phyloP scores from a whole-genome alignment of 164 flowering plant genomes.

The Nelumbo lutea region DNA sequence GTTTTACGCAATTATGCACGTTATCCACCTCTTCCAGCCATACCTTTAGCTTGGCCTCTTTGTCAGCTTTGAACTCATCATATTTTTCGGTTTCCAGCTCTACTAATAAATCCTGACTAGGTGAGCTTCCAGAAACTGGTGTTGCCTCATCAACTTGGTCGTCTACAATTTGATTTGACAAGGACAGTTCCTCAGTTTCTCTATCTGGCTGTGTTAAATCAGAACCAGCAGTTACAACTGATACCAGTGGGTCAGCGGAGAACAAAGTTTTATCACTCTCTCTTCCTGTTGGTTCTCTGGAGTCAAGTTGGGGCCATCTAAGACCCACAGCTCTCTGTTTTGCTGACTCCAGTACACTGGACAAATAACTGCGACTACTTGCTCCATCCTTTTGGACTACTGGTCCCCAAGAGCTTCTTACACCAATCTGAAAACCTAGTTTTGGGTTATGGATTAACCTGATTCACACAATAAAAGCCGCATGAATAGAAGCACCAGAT shows the following conservation, averaged over 20 bases:
- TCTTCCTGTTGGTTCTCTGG: conserved; percentile 16
- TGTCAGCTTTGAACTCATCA: conserved; percentile 62
- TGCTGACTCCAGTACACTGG: conserved; percentile 58
- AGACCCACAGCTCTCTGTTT: conserved; percentile 54
- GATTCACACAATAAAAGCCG: conserved; percentile 11
- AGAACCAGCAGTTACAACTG: conserved; percentile 19
- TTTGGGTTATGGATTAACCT: conserved; percentile 24
- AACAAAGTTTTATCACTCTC: conserved; percentile 17
- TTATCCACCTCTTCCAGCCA: conserved; percentile 49
- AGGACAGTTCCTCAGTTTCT: conserved; percentile 49
- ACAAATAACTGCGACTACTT: conserved; percentile 37
- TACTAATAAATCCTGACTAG: conserved; percentile 13
- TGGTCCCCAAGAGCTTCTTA: conserved; percentile 52
- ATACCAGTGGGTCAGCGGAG: conserved; percentile 10
- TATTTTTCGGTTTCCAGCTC: conserved; percentile 28
- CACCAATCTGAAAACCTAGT: conserved; percentile 31
- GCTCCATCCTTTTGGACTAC: conserved; percentile 26
- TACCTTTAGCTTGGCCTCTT: conserved; percentile 60
- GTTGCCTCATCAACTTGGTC: conserved; percentile 25
- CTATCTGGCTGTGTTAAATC: conserved; percentile 23
- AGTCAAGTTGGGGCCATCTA: conserved; percentile 56
- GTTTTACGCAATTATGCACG: conserved; percentile 2
- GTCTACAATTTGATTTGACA: conserved; percentile 39
- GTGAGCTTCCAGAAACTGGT: conserved; percentile 10
- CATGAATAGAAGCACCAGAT: background rate